These are phyloP conservation scores for Priceomyces haplophilus DNA, from an alignment of 805 yeast genomes.

Conservation along the genomic window DNA sequence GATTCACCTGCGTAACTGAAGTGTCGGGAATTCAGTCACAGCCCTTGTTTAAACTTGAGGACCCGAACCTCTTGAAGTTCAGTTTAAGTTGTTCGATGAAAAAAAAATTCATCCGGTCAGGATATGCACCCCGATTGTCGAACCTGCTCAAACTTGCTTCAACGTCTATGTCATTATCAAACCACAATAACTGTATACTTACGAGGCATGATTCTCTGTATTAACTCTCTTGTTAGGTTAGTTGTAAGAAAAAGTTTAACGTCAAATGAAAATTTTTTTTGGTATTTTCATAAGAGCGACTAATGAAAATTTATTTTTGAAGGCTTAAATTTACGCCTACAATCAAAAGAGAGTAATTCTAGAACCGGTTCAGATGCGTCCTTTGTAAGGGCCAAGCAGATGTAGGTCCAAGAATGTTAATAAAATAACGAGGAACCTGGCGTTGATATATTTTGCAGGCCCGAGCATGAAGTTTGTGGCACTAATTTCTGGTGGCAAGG, in stretches of 20 bases:
- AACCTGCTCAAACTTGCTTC: not conserved
- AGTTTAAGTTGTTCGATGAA: constrained; percentile 6
- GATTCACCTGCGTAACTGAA: constrained; percentile 51
- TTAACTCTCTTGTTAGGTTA: constrained; percentile 8
- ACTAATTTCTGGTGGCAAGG: constrained; percentile 92
- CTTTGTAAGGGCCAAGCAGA: not conserved
- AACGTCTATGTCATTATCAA: not conserved
- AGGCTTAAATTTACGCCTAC: not conserved
- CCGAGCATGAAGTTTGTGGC: constrained; percentile 85
- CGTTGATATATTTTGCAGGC: too few species aligned
- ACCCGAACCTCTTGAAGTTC: constrained; percentile 60
- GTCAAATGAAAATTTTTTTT: constrained; percentile 4
- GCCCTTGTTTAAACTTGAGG: constrained; percentile 44
- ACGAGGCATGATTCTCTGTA: constrained; percentile 56
- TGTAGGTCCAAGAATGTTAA: too few species aligned
- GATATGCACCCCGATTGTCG: not conserved
- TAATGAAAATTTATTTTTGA: not conserved
- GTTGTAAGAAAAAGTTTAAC: constrained; percentile 11
- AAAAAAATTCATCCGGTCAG: constrained; percentile 3
- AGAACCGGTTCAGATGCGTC: not conserved
- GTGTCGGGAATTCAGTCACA: constrained; percentile 86
- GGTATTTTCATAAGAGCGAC: not conserved
- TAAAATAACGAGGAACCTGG: too few species aligned
- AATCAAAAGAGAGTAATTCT: not conserved
- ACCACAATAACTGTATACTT: constrained; percentile 31